Base-by-base conservation (phyloP, 2,329 filamentous ascomycete genomes). In the Clonostachys chloroleuca region DNA sequence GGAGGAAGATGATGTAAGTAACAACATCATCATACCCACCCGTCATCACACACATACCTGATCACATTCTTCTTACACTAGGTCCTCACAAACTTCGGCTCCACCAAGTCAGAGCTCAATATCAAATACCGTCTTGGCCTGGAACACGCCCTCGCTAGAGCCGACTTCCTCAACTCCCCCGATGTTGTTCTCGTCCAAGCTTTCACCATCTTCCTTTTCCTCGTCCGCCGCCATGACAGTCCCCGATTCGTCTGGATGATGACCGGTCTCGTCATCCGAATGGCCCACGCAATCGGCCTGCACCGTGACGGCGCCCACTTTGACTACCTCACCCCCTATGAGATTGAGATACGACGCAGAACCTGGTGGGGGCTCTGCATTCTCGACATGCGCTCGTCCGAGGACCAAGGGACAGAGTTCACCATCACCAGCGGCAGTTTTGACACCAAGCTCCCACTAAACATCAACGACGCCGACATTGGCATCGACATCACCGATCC, bases 311-410 rank as follows among this genome's bases (percentile, higher is more conserved):
- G 77, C 13, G 67, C 67, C 4, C 63, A 72, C 45, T 75, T 75
- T 56, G 66, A 56, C 2, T 72, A 77, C 12, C 56, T 86, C 2
- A 72, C 72, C 0, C 76, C 79, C 0, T 86, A 83, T 47, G 78
- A 86, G 42, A 70, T 77, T 7, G 81, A 87, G 56, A 80, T 85
- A 63, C 73, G 83, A 16, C 72, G 83, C 6, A 70, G 83, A 2
- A 59, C 84, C 0, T 87, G 83, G 72, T 85, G 81, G 75, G 72
- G 75, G 17, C 67, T 87, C 3, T 71, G 77, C 40, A 71, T 81
- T 5, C 58, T 86, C 2, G 84, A 87, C 51, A 67, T 79, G 9
- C 71, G 78, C n/a, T 73, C 77, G 0, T 77, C 81, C 5, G 80
- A 84, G 51, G 77, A 83, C 30, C 77, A 81, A 40, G 81, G 80